phyloP scores from a whole-genome alignment of 2,329 filamentous ascomycete species.

The Talaromyces sp. region DNA sequence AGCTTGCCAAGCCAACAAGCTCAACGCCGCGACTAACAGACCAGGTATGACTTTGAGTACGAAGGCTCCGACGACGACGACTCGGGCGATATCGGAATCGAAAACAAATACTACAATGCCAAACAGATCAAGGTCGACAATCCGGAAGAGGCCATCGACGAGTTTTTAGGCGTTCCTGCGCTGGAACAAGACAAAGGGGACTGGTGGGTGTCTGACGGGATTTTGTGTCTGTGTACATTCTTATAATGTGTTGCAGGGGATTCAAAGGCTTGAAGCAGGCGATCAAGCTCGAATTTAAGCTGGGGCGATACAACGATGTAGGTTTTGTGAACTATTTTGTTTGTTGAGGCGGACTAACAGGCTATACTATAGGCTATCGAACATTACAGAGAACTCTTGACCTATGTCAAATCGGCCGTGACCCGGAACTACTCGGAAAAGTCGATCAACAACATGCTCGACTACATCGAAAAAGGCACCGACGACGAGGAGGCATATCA shows the following conservation, averaged over 20 bases:
- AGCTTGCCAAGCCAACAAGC: conserved; percentile 18
- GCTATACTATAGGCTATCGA: conserved; percentile 66
- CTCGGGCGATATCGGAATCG: conserved; percentile 83
- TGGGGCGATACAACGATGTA: conserved; percentile 82
- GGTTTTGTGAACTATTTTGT: no score
- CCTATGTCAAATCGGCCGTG: conserved; percentile 93
- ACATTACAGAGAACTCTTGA: conserved; percentile 91
- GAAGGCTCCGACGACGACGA: conserved; percentile 90
- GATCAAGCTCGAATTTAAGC: conserved; percentile 92
- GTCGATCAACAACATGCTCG: conserved; percentile 98
- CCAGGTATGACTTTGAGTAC: conserved; percentile 91
- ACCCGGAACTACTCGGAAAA: conserved; percentile 98
- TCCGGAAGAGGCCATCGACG: conserved; percentile 80
- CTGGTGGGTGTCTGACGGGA: conserved; percentile 52
- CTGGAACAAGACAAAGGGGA: conserved; percentile 90
- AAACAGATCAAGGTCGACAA: conserved; percentile 90
- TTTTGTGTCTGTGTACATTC: background rate
- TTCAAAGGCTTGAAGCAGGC: conserved; percentile 98
- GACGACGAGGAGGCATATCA: conserved; percentile 64
- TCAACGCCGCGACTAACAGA: conserved; percentile 18
- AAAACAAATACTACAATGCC: conserved; percentile 99
- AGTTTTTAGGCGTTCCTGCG: conserved; percentile 82
- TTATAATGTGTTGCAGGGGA: conserved; percentile 46
- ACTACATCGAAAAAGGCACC: conserved; percentile 92
- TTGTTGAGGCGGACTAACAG: background rate